These are phyloP conservation scores for Sistotremastrum suecicum DNA, from an alignment of 768 basidiomycete genomes.

Conservation along the genomic window DNA sequence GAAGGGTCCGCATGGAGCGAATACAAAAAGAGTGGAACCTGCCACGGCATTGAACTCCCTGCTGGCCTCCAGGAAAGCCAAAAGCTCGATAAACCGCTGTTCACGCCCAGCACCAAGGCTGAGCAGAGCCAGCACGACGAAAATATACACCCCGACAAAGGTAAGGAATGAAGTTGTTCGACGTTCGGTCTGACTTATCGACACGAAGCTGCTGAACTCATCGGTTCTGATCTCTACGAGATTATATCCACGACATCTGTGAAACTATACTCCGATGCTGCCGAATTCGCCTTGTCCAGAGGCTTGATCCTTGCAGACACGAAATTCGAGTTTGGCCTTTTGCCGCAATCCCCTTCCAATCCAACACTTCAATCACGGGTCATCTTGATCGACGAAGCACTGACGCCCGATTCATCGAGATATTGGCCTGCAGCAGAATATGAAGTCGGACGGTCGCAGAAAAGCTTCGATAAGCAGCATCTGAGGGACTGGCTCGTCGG, in stretches of 20 bases:
- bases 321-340: slow-evolving; percentile 94
- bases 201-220: slow-evolving; percentile 40
- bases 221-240: slow-evolving; percentile 52
- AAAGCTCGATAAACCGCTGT: slow-evolving; percentile 67
- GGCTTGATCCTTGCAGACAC: slow-evolving; percentile 95
- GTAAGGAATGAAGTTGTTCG: slow-evolving; percentile 20
- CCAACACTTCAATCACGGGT: slow-evolving; percentile 29
- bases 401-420: slow-evolving; percentile 93
- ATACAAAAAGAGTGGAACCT: slow-evolving; percentile 76
- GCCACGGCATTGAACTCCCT: slow-evolving; percentile 73
- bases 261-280: slow-evolving; percentile 58
- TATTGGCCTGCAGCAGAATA: slow-evolving; percentile 86
- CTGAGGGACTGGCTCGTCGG: slow-evolving; percentile 77
- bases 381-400: slow-evolving; percentile 89
- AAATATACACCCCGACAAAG: slow-evolving; percentile 79
- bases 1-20: slow-evolving; percentile 93
- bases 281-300: slow-evolving; percentile 52
- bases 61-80: slow-evolving; percentile 73
- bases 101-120: slow-evolving; percentile 96
- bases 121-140: slow-evolving; percentile 91
- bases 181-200: neutral
- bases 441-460: slow-evolving; percentile 57
- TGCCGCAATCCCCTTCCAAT: slow-evolving; percentile 24
- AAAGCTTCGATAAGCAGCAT: slow-evolving; percentile 96
- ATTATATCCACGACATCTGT: slow-evolving; percentile 47